Evolutionary conservation across 177 flowering plant species (phyloP).

Genomic region (Telopea speciosissima): DNA sequence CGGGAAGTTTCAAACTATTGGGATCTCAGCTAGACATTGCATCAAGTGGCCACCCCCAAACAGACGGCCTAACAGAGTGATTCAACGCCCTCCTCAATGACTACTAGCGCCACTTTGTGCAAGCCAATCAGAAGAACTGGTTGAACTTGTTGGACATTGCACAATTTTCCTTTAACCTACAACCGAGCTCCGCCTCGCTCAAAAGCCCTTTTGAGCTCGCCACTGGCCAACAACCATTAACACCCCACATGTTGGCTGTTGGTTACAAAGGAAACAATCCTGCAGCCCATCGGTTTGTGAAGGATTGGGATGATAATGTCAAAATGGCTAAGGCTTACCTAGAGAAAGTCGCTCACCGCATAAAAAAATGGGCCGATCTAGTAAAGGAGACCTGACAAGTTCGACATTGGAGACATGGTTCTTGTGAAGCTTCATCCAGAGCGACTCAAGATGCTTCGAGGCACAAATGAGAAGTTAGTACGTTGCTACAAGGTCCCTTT

Average conservation of each 20-base stretch:
- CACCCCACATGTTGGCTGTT: not conserved
- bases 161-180: too few species aligned
- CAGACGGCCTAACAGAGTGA: not conserved
- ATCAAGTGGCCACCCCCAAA: not conserved
- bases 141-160: too few species aligned
- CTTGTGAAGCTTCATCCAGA: not conserved
- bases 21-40: not conserved
- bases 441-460: too few species aligned
- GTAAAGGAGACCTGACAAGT: not conserved
- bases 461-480: too few species aligned
- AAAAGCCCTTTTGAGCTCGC: too few species aligned
- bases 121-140: not conserved
- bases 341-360: not conserved
- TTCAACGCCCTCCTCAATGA: not conserved
- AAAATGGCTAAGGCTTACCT: not conserved
- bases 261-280: not conserved
- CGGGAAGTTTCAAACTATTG: not conserved
- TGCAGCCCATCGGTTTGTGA: not conserved
- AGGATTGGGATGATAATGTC: not conserved
- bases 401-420: not conserved
- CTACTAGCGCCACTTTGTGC: not conserved
- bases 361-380: not conserved
- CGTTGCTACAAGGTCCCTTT: too few species aligned
- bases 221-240: not conserved
- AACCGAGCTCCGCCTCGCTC: too few species aligned